A percentile compares a stretch with the other conserved stretches of the same genome.
Conservation (phyloP, 192 early-diverging fungal genomes). For the Martensiomyces pterosporus region DNA sequence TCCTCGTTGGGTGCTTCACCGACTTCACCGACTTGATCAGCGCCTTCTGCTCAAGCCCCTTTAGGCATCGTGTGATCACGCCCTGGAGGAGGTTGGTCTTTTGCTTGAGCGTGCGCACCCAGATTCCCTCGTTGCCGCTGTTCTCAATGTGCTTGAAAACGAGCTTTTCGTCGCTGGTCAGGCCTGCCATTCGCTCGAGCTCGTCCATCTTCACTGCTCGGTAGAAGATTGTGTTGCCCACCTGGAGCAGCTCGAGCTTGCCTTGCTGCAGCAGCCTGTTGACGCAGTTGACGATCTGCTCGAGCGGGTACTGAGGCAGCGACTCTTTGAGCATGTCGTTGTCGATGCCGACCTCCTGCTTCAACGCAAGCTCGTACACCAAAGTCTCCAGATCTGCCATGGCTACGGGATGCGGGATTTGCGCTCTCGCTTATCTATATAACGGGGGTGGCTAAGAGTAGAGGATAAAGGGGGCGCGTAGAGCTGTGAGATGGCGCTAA, state of each 20-base stretch:
- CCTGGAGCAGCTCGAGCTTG: conserved; percentile 37
- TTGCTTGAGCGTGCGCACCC: conserved; percentile 76
- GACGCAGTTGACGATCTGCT: conserved; percentile 30
- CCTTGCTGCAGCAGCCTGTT: conserved; percentile 31
- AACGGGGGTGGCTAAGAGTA: too few relatives aligned
- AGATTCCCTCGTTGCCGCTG: conserved; percentile 75
- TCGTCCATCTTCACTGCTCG: conserved; percentile 20
- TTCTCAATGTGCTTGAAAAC: conserved; percentile 81
- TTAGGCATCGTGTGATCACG: conserved; percentile 72
- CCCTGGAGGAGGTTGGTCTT: conserved; percentile 73
- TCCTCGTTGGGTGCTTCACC: conserved; percentile 85
- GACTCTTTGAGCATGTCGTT: conserved; percentile 11
- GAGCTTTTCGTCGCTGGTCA: conserved; percentile 69
- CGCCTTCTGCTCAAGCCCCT: conserved; percentile 72
- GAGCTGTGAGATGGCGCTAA: not conserved
- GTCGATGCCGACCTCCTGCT: conserved; percentile 13
- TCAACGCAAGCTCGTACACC: conserved; percentile 20
- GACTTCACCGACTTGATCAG: conserved; percentile 85
- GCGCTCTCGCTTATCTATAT: too few relatives aligned
- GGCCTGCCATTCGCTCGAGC: conserved; percentile 42
- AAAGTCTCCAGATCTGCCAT: conserved; percentile 12
- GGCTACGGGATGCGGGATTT: not conserved
- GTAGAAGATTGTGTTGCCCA: conserved; percentile 19
- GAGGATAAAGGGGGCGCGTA: not conserved
- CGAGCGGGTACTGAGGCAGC: conserved; percentile 9